phyloP scores from a whole-genome alignment of 371 early-diverging fungal genomes.

The Mucor ambiguus region DNA sequence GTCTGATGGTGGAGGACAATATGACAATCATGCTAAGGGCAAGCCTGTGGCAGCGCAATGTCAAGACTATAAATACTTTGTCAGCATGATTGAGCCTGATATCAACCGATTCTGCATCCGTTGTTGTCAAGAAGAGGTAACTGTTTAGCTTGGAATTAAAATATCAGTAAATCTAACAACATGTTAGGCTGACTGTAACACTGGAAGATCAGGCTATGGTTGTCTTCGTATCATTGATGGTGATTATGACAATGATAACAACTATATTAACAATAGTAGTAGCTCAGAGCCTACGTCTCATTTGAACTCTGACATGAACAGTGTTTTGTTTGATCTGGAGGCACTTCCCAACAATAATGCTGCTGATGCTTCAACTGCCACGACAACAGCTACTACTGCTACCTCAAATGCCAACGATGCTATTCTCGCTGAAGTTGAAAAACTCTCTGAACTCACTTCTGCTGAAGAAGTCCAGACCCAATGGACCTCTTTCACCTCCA shows the following conservation, averaged over 20 bases:
- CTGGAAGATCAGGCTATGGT: constrained; percentile 42
- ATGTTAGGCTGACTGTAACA: constrained; percentile 38
- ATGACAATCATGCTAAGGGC: constrained; percentile 39
- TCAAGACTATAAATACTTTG: constrained; percentile 47
- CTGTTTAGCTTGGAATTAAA: background rate
- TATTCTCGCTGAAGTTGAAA: constrained; percentile 22
- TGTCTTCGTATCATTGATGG: constrained; percentile 43
- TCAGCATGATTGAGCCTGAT: constrained; percentile 52
- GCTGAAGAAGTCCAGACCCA: constrained; percentile 22
- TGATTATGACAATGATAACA: constrained; percentile 34
- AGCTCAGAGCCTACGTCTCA: background rate
- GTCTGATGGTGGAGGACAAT: constrained; percentile 56
- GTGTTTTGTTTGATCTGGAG: constrained; percentile 19
- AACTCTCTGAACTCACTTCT: constrained; percentile 8
- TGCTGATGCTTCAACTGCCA: background rate
- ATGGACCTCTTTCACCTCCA: constrained; percentile 24
- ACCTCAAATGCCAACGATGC: constrained; percentile 9
- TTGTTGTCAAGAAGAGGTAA: constrained; percentile 44
- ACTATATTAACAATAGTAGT: constrained; percentile 1
- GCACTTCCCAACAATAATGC: background rate
- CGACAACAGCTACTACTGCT: background rate
- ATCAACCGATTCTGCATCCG: constrained; percentile 48
- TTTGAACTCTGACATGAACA: constrained; percentile 19
- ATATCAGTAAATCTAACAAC: background rate
- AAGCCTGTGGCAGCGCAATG: constrained; percentile 45